A percentile compares a stretch with the other conserved stretches of the same genome.
These are phyloP conservation scores for Closterium sp. DNA, from an alignment of 139 green algal species.

Conservation along the genomic window DNA sequence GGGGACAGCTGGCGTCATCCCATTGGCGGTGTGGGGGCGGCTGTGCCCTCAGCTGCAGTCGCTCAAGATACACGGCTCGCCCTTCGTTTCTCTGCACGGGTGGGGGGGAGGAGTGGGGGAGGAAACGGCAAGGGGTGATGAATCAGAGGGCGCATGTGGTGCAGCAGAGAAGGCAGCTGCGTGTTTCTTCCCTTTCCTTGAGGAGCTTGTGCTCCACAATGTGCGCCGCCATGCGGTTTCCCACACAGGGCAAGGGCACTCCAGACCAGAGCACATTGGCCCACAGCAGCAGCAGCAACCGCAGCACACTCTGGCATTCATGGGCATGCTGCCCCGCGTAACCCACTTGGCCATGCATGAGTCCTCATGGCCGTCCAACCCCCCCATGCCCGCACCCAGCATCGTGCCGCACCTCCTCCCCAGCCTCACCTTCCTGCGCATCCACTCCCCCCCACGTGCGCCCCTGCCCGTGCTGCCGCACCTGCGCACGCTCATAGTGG, in stretches of 20 bases:
- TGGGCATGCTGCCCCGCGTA: neutral
- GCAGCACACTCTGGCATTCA: neutral
- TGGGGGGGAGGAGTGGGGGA: neutral
- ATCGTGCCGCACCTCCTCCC: neutral
- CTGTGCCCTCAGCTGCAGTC: neutral
- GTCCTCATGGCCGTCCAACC: neutral
- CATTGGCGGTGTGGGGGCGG: neutral
- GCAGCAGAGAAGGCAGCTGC: neutral
- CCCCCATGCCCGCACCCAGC: neutral
- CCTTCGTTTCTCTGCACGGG: neutral
- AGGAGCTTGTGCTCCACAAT: neutral
- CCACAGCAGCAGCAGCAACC: neutral
- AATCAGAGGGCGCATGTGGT: neutral
- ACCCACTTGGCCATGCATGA: neutral
- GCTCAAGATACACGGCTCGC: neutral
- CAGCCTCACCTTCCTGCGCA: neutral
- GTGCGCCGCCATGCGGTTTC: neutral
- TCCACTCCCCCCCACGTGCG: neutral
- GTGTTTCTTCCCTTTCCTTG: neutral
- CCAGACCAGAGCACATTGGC: too few relatives aligned
- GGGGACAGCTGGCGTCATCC: neutral
- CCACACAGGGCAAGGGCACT: neutral
- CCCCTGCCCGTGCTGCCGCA: neutral
- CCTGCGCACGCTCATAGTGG: neutral
- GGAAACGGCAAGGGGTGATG: neutral